A percentile compares a stretch with the other conserved stretches of the same genome.
Evolutionary conservation across 2,329 filamentous ascomycete genomes (phyloP).

Genomic region (Fusarium chuoi): DNA sequence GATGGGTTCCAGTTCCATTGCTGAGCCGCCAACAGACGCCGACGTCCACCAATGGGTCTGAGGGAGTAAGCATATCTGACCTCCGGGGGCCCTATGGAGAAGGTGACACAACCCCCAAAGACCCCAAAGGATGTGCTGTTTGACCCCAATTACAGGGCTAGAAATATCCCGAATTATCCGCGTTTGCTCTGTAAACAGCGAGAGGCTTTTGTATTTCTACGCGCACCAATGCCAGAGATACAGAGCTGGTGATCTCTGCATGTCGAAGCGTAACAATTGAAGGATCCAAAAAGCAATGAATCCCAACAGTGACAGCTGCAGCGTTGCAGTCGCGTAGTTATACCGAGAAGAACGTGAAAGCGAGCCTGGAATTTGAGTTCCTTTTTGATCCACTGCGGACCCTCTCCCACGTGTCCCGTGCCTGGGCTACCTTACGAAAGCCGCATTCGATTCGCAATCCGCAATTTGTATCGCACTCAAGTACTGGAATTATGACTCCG

Average conservation of each 20-base stretch:
- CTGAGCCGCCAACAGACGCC: neutral
- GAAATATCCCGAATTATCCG: neutral
- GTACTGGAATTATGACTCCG: neutral
- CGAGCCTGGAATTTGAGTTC: conserved; percentile 3
- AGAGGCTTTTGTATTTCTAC: neutral
- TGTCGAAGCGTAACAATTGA: neutral
- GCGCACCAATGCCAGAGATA: neutral
- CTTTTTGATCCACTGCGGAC: neutral
- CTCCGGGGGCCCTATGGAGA: neutral
- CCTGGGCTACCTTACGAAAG: neutral
- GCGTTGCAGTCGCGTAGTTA: neutral
- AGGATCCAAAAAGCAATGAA: neutral
- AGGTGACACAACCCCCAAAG: neutral
- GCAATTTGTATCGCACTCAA: neutral
- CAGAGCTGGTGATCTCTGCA: neutral
- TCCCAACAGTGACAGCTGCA: neutral
- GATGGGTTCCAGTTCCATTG: conserved; percentile 14
- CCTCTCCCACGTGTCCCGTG: neutral
- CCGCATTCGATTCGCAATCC: neutral
- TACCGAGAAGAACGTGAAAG: neutral
- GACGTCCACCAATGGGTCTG: neutral
- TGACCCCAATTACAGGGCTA: neutral
- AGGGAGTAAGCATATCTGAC: neutral
- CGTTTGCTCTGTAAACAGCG: neutral
- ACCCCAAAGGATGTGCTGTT: neutral